Evolutionary conservation across 306 rosid genomes (phyloP), one percentile per base, ranked within the genome.

Genomic region (Dryas alaskensis): DNA sequence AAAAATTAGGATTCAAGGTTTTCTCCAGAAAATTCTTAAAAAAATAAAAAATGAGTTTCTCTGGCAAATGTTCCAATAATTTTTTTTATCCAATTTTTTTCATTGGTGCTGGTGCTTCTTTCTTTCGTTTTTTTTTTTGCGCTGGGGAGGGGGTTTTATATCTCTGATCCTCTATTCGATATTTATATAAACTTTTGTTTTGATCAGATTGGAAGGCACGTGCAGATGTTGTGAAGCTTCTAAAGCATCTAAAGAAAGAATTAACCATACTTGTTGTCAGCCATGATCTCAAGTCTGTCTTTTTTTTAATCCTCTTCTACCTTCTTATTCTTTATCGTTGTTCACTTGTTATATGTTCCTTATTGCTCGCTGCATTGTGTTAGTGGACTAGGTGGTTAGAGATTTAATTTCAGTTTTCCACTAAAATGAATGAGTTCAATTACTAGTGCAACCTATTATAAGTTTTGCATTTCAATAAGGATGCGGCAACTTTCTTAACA

Each of bases 121-220:
- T 54, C n/a, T 6, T 17, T 16, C 27, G 13, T 6, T 3, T 2
- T 42, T 42, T 7, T 6, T 60, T 31, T 47, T 10, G 27, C 4
- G 2, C 4, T 45, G 8, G 37, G 60, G 60, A 27, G 3, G 60
- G 60, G 25, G 10, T 10, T 16, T 50, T 27, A 37, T 49, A 44
- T 43, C 51, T 39, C 31, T 77, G 70, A 49, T 73, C 47, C 65
- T 79, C 63, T 25, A 49, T 48, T 58, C 60, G 53, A 37, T 74
- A 11, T 13, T 72, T 60, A 44, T 55, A 42, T n/a, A 22, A 74
- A 73, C 50, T 76, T 57, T 75, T 59, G 44, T 77, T 79, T 22
- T 82, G 67, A 48, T 79, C 82, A 93, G 98, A 91, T 89, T 93
- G 97, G 98, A 91, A 89, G 81, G 97, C 97, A 62, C 96, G 92